A percentile compares a stretch with the other conserved stretches of the same genome.
These are phyloP conservation scores for Xylaria venustula DNA, from an alignment of 495 filamentous ascomycete genomes.

Conservation along the genomic window DNA sequence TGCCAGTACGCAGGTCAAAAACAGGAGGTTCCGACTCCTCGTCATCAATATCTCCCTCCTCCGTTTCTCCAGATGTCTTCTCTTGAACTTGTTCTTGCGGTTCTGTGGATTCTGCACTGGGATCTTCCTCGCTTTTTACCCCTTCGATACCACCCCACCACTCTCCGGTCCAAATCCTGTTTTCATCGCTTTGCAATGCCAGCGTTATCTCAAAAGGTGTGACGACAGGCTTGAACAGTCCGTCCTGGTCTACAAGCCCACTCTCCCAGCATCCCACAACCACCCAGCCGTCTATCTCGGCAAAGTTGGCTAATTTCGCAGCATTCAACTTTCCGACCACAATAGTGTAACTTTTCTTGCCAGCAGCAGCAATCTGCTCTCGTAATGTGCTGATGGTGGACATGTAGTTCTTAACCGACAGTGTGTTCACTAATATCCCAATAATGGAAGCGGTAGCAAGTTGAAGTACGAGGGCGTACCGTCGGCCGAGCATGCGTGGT, in stretches of 20 bases:
- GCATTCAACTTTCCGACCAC: conserved; percentile 96
- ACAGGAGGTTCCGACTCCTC: conserved; percentile 71
- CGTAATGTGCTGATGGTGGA: conserved; percentile 72
- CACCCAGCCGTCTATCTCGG: conserved; percentile 93
- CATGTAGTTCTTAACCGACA: conserved; percentile 88
- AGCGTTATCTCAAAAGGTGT: conserved; percentile 89
- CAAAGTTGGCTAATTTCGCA: conserved; percentile 94
- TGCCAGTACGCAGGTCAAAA: conserved; percentile 86
- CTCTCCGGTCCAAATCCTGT: conserved; percentile 71
- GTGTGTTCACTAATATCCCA: conserved; percentile 91
- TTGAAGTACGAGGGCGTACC: conserved; percentile 83
- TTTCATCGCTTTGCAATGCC: conserved; percentile 65
- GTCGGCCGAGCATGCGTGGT: conserved; percentile 64
- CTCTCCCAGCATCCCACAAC: conserved; percentile 99
- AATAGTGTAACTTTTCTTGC: conserved; percentile 93
- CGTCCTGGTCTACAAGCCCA: conserved; percentile 75
- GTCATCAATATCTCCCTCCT: conserved; percentile 35
- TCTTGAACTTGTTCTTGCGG: conserved; percentile 5
- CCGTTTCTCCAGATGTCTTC: no score
- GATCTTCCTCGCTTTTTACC: conserved; percentile 26
- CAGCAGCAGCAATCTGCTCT: conserved; percentile 65
- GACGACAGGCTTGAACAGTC: conserved; percentile 78
- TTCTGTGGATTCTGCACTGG: conserved; percentile 17
- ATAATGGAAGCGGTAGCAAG: conserved; percentile 79
- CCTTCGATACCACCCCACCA: conserved; percentile 75